A percentile compares a stretch with the other conserved stretches of the same genome.
Evolutionary conservation across 345 rosid species (phyloP).

Genomic region (Trapa incisa): DNA sequence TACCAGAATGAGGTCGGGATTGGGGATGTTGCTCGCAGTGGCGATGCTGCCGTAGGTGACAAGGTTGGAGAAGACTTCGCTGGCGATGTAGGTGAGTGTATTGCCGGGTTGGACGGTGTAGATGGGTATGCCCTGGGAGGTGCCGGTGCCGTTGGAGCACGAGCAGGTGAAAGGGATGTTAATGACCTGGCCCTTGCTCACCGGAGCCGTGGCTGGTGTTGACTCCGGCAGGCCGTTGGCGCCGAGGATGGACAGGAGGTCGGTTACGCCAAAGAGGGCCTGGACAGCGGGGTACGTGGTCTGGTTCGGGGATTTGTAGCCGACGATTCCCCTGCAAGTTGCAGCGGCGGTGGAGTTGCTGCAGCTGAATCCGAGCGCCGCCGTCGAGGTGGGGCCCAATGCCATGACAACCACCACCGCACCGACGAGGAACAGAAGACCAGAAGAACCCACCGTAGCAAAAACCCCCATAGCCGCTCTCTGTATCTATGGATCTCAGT

Average conservation of each 20-base stretch:
- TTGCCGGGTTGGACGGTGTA: slow-evolving; percentile 38
- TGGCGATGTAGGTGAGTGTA: slow-evolving; percentile 25
- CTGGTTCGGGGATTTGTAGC: slow-evolving; percentile 34
- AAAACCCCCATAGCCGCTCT: slow-evolving; percentile 1
- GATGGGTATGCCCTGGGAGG: slow-evolving; percentile 24
- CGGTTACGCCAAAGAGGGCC: slow-evolving; percentile 34
- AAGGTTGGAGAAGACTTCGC: slow-evolving; percentile 20
- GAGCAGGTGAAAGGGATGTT: slow-evolving; percentile 47
- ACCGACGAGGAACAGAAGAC: slow-evolving; percentile 5
- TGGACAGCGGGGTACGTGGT: slow-evolving; percentile 33
- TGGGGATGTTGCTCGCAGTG: slow-evolving; percentile 17
- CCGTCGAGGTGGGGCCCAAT: background rate
- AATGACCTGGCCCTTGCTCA: slow-evolving; percentile 14
- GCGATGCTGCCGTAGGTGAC: slow-evolving; percentile 19
- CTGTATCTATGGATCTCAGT: background rate
- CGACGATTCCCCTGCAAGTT: slow-evolving; percentile 36
- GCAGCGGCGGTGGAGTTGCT: slow-evolving; percentile 21
- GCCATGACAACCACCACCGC: slow-evolving; percentile 3
- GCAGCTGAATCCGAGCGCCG: slow-evolving; percentile 32
- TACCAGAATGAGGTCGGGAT: slow-evolving; percentile 14
- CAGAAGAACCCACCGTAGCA: background rate
- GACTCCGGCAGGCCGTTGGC: slow-evolving; percentile 38
- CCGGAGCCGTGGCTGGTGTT: slow-evolving; percentile 13
- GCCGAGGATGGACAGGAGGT: slow-evolving; percentile 34
- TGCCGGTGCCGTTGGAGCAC: slow-evolving; percentile 47